Conservation (phyloP, 2,329 filamentous ascomycete genomes). For the Trichophyton mentagrophytes region DNA sequence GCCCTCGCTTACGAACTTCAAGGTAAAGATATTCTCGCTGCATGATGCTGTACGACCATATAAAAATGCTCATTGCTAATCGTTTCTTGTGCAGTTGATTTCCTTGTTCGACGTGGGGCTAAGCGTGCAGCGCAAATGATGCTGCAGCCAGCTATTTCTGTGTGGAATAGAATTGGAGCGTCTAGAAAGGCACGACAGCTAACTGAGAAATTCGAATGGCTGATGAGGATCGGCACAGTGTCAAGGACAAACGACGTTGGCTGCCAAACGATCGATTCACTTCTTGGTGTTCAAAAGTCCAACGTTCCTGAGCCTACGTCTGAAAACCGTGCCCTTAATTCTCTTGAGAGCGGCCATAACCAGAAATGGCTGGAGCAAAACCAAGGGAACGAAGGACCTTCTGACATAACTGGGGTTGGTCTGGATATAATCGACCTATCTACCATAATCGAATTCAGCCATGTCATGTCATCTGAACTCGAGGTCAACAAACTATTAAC, state of each 20-base stretch:
- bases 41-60: too few relatives aligned
- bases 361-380: slow-evolving; percentile 33
- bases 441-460: slow-evolving; percentile 51
- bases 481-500: slow-evolving; percentile 49
- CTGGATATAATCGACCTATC: slow-evolving; percentile 51
- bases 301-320: slow-evolving; percentile 14
- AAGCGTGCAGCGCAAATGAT: slow-evolving; percentile 46
- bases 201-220: slow-evolving; percentile 46
- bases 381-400: slow-evolving; percentile 25
- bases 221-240: slow-evolving; percentile 44
- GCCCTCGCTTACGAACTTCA: slow-evolving; percentile 50
- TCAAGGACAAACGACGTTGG: slow-evolving; percentile 41
- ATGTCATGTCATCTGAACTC: slow-evolving; percentile 52
- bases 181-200: slow-evolving; percentile 47
- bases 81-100: slow-evolving; percentile 42
- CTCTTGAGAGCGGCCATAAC: slow-evolving; percentile 29
- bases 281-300: slow-evolving; percentile 24
- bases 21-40: slow-evolving; percentile 22
- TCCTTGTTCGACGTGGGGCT: slow-evolving; percentile 43
- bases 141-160: slow-evolving; percentile 45
- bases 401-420: slow-evolving; percentile 32
- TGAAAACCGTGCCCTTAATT: slow-evolving; percentile 20
- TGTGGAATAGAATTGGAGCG: slow-evolving; percentile 47
- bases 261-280: slow-evolving; percentile 45
- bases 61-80: not conserved